phyloP scores from a whole-genome alignment of 768 basidiomycete genomes.

The Botryobasidium botryosum region DNA sequence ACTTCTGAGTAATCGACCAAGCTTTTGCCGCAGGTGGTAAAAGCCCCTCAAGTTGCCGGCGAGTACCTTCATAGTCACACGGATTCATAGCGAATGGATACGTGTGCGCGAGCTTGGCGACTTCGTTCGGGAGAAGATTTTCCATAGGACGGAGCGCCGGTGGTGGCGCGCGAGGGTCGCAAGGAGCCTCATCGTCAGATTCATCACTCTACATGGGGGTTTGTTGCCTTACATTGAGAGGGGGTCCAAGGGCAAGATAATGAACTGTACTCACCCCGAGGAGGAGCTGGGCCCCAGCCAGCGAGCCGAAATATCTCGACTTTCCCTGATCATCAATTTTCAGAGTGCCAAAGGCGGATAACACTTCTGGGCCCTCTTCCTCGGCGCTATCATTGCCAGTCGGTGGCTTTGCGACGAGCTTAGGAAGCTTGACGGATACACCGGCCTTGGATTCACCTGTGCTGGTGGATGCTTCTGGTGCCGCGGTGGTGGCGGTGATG shows the following conservation, averaged over 20 bases:
- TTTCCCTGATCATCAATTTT: conserved; percentile 9
- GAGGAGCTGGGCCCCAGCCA: conserved; percentile 11
- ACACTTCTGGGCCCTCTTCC: conserved; percentile 3
- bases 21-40: not conserved
- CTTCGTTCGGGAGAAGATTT: not conserved
- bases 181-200: conserved; percentile 3
- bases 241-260: not conserved
- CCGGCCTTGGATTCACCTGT: too few relatives aligned
- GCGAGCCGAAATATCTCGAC: conserved; percentile 10
- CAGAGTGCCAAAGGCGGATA: conserved; percentile 10
- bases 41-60: not conserved
- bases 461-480: too few relatives aligned
- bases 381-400: not conserved
- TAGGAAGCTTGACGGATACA: too few relatives aligned
- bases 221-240: not conserved
- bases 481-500: conserved; percentile 11
- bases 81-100: not conserved
- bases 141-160: conserved; percentile 2
- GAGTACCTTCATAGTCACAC: not conserved
- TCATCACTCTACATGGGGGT: conserved; percentile 1
- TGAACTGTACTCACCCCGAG: conserved; percentile 7
- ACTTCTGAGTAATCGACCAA: not conserved
- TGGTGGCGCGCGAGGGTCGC: not conserved
- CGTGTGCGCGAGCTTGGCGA: conserved; percentile 7
- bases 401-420: too few relatives aligned